Percentiles rank a stretch among this genome's conserved stretches.
These are phyloP conservation scores for Lentithecium fluviatile DNA, from an alignment of 495 filamentous ascomycete genomes.

Conservation along the genomic window DNA sequence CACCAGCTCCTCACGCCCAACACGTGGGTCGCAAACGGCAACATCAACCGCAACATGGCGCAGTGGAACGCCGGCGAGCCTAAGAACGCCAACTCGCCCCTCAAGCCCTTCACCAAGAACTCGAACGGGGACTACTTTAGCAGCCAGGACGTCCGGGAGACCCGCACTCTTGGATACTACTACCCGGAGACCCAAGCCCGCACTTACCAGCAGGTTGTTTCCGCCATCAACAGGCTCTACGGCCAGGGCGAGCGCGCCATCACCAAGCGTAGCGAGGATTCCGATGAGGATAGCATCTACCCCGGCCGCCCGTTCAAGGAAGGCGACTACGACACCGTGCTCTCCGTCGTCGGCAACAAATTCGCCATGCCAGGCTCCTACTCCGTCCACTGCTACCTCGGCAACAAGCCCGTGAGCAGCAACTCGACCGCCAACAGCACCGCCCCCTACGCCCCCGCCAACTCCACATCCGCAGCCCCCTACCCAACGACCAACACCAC, in stretches of 20 bases:
- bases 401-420: constrained; percentile 13
- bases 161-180: constrained; percentile 23
- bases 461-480: constrained; percentile 14
- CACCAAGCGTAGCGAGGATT: constrained; percentile 2
- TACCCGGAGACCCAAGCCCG: constrained; percentile 27
- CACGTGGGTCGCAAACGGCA: constrained; percentile 26
- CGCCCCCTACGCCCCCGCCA: constrained; percentile 1
- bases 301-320: constrained; percentile 22
- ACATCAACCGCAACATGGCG: constrained; percentile 23
- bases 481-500: constrained; percentile 18
- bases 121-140: constrained; percentile 28
- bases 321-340: constrained; percentile 30
- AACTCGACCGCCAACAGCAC: constrained; percentile 18
- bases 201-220: constrained; percentile 1
- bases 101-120: constrained; percentile 36
- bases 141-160: constrained; percentile 25
- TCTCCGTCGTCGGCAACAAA: constrained; percentile 30
- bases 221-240: constrained; percentile 27
- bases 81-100: constrained; percentile 26
- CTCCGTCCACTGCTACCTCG: constrained; percentile 29
- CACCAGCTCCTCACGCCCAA: constrained; percentile 29
- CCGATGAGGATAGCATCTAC: not conserved
- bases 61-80: constrained; percentile 27
- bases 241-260: constrained; percentile 5
- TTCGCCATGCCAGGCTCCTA: constrained; percentile 28